Percentiles rank a stretch among this genome's conserved stretches.
Evolutionary conservation across 2,329 filamentous ascomycete genomes (phyloP).

Genomic region (Colletotrichum eremochloae): DNA sequence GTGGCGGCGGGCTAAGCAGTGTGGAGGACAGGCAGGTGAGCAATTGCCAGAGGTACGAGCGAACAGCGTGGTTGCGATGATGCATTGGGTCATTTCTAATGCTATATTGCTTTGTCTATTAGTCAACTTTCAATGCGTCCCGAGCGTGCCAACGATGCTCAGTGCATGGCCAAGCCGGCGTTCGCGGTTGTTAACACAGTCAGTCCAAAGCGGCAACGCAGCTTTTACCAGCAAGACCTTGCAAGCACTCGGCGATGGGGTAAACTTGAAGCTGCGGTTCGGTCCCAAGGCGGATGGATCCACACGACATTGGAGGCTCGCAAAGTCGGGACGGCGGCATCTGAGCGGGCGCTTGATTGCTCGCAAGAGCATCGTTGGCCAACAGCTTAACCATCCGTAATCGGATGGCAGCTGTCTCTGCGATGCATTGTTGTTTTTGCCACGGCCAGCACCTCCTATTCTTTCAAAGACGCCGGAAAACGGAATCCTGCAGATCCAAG

Average conservation of each 20-base stretch:
- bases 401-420: slow-evolving; percentile 14
- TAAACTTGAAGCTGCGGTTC: slow-evolving; percentile 1
- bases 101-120: neutral
- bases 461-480: slow-evolving; percentile 10
- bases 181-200: neutral
- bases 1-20: slow-evolving; percentile 8
- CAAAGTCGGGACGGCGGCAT: slow-evolving; percentile 21
- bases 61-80: slow-evolving; percentile 14
- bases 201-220: neutral
- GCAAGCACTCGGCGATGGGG: slow-evolving; percentile 11
- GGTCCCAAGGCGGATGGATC: slow-evolving; percentile 16
- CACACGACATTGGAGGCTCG: slow-evolving; percentile 38
- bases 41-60: slow-evolving; percentile 7
- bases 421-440: slow-evolving; percentile 23
- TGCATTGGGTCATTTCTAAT: slow-evolving; percentile 5
- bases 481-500: slow-evolving; percentile 32
- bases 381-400: neutral
- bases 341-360: slow-evolving; percentile 23
- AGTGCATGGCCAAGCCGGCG: neutral
- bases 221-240: slow-evolving; percentile 16
- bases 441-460: slow-evolving; percentile 11
- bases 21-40: slow-evolving; percentile 2
- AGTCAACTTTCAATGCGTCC: neutral
- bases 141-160: neutral
- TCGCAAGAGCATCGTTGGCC: neutral